phyloP scores from a whole-genome alignment of 805 yeast genomes.

The Zygoascus ofunaensis region DNA sequence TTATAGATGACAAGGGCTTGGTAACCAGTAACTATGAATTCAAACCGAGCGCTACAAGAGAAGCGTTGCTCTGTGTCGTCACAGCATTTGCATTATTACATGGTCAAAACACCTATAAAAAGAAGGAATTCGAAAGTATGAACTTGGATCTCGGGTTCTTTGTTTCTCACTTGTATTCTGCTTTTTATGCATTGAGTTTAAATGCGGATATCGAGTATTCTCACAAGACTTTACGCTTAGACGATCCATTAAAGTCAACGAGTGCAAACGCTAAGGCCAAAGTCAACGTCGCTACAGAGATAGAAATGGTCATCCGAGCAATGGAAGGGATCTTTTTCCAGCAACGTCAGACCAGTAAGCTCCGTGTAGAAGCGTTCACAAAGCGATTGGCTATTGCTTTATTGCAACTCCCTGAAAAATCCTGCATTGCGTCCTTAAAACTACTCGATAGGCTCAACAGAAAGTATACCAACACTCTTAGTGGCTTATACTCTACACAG shows the following conservation, averaged over 20 bases:
- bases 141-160: constrained; percentile 77
- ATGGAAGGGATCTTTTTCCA: constrained; percentile 61
- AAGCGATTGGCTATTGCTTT: constrained; percentile 63
- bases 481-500: constrained; percentile 75
- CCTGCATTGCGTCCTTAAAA: constrained; percentile 66
- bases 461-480: constrained; percentile 55
- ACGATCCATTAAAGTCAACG: constrained; percentile 56
- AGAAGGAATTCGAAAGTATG: constrained; percentile 39
- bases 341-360: constrained; percentile 16
- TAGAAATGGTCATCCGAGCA: constrained; percentile 70
- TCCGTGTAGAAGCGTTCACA: constrained; percentile 61
- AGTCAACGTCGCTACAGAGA: constrained; percentile 80
- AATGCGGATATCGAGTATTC: constrained; percentile 84
- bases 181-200: constrained; percentile 57
- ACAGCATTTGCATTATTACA: constrained; percentile 83
- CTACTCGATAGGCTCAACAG: constrained; percentile 68
- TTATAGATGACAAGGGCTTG: constrained; percentile 17
- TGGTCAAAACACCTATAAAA: constrained; percentile 46
- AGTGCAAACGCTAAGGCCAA: constrained; percentile 28
- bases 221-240: constrained; percentile 66
- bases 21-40: constrained; percentile 44
- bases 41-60: constrained; percentile 37
- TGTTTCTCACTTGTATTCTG: constrained; percentile 60
- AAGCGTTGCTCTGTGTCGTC: constrained; percentile 69
- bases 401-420: constrained; percentile 79